A percentile compares a stretch with the other conserved stretches of the same genome.
These are phyloP conservation scores for Termitomyces sp. DNA, from an alignment of 768 basidiomycete genomes.

Conservation along the genomic window DNA sequence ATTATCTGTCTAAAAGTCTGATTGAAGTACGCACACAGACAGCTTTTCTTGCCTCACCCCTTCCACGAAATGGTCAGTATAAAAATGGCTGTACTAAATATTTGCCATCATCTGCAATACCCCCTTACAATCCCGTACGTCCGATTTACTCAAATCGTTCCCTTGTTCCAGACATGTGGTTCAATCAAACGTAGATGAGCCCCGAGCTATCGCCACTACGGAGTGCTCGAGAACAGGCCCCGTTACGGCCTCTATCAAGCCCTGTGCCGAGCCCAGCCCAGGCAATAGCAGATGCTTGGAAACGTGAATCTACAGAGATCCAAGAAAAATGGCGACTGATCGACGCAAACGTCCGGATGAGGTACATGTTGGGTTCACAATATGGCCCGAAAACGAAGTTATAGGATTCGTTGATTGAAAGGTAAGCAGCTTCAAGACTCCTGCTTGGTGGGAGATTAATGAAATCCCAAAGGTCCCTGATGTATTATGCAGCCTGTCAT, in stretches of 20 bases:
- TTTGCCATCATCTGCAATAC: conserved; percentile 30
- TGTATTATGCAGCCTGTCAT: neutral
- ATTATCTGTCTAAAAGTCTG: conserved; percentile 34
- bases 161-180: conserved; percentile 25
- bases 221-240: conserved; percentile 26
- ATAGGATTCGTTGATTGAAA: conserved; percentile 25
- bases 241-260: conserved; percentile 23
- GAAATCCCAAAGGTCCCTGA: neutral
- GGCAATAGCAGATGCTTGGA: conserved; percentile 70
- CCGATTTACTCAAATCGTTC: conserved; percentile 24
- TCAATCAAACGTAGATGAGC: conserved; percentile 36
- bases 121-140: conserved; percentile 34
- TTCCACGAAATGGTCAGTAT: conserved; percentile 38
- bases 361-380: conserved; percentile 41
- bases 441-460: neutral
- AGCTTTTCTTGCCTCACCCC: conserved; percentile 33
- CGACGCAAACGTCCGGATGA: conserved; percentile 47
- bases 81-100: conserved; percentile 38
- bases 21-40: conserved; percentile 34
- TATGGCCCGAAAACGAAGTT: conserved; percentile 48
- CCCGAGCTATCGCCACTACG: conserved; percentile 38
- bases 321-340: conserved; percentile 54
- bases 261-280: conserved; percentile 48
- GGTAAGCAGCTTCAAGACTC: conserved; percentile 11
- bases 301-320: conserved; percentile 53